These are phyloP conservation scores for Colletotrichum somersetense DNA, from an alignment of 2,329 filamentous ascomycete genomes.

Conservation along the genomic window DNA sequence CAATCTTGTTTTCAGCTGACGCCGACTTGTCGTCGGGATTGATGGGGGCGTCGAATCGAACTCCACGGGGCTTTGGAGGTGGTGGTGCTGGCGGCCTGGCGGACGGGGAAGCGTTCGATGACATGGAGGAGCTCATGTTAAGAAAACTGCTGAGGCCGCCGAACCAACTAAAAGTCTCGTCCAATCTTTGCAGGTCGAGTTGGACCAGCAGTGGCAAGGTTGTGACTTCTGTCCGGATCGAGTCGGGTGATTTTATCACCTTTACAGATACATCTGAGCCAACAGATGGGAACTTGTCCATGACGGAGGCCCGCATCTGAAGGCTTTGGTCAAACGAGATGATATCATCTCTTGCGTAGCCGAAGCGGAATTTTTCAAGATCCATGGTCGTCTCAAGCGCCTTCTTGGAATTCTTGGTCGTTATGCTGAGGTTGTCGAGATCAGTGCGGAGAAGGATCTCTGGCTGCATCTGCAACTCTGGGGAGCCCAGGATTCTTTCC, in stretches of 20 bases:
- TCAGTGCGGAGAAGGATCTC: conserved; percentile 67
- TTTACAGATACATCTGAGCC: conserved; percentile 71
- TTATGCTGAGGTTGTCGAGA: conserved; percentile 59
- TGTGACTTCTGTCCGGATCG: conserved; percentile 71
- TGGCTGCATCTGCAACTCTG: conserved; percentile 56
- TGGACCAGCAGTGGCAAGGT: conserved; percentile 83
- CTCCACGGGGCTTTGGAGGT: conserved; percentile 64
- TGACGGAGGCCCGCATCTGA: conserved; percentile 70
- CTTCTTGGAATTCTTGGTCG: conserved; percentile 46
- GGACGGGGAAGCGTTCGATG: conserved; percentile 73
- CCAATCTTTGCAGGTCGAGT: conserved; percentile 83
- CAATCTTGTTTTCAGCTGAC: conserved; percentile 73
- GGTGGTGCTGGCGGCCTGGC: conserved; percentile 54
- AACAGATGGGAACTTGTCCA: conserved; percentile 68
- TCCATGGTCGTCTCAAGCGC: conserved; percentile 56
- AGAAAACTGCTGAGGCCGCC: conserved; percentile 92
- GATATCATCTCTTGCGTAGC: conserved; percentile 73
- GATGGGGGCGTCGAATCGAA: conserved; percentile 69
- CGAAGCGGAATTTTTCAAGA: conserved; percentile 71
- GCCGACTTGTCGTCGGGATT: conserved; percentile 62
- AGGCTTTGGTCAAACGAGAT: conserved; percentile 71
- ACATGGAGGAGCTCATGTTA: conserved; percentile 87
- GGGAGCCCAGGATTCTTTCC: conserved; percentile 58
- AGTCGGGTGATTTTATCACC: conserved; percentile 59
- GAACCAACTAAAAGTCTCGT: conserved; percentile 89